Conservation (phyloP, 2,329 filamentous ascomycete genomes). For the Colletotrichum lini region DNA sequence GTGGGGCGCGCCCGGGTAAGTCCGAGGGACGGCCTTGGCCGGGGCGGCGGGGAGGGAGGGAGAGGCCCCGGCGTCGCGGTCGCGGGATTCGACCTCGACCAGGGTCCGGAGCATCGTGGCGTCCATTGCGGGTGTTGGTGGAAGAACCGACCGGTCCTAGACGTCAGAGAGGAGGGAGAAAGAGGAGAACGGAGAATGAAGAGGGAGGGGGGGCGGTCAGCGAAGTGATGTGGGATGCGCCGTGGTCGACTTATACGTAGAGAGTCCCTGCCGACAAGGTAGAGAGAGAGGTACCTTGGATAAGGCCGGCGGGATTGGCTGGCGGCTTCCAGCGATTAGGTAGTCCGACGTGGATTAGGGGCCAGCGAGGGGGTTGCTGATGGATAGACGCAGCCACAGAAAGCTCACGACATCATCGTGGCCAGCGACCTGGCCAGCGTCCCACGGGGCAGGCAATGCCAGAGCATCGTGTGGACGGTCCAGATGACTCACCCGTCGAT, state of each 20-base stretch:
- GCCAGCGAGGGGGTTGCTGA: background rate
- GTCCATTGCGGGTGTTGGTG: conserved; percentile 49
- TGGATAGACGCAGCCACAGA: background rate
- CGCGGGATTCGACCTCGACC: conserved; percentile 50
- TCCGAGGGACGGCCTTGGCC: conserved; percentile 55
- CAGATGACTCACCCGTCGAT: background rate
- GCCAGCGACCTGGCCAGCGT: conserved; percentile 3
- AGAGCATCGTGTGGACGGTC: background rate
- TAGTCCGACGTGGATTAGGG: background rate
- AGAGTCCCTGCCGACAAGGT: background rate
- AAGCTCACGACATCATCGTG: conserved; percentile 22
- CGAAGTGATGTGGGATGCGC: background rate
- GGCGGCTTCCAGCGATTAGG: background rate
- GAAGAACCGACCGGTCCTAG: background rate
- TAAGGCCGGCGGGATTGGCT: background rate
- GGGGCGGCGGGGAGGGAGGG: conserved; percentile 47
- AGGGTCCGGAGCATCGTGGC: conserved; percentile 51
- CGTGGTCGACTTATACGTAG: background rate
- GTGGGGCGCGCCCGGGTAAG: conserved; percentile 56
- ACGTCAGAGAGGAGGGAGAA: background rate
- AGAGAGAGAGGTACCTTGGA: background rate
- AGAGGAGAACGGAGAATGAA: background rate
- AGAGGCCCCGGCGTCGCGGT: conserved; percentile 42
- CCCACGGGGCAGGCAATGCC: background rate
- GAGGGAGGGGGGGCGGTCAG: background rate